A percentile compares a stretch with the other conserved stretches of the same genome.
Conservation (phyloP, 768 basidiomycete genomes). For the Leccinum ochraceum region DNA sequence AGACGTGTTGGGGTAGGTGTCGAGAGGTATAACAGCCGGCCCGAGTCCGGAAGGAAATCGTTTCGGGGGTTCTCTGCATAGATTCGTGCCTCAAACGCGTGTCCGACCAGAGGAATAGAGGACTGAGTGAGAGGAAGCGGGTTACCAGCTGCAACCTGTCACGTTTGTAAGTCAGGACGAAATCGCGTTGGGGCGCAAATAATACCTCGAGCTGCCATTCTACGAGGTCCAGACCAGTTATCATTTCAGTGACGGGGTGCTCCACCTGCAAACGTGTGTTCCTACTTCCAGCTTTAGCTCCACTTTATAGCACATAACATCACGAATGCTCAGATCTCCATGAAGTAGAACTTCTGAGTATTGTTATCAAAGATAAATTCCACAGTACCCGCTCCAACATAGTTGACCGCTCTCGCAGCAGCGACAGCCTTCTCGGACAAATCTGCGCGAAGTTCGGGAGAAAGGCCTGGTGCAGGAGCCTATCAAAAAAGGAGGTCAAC, state of each 20-base stretch:
- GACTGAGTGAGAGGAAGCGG: slow-evolving; percentile 76
- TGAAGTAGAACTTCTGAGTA: slow-evolving; percentile 85
- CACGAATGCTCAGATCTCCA: slow-evolving; percentile 75
- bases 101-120: slow-evolving; percentile 83
- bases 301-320: neutral
- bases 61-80: slow-evolving; percentile 96
- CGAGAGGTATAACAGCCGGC: slow-evolving; percentile 75
- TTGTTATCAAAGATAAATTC: slow-evolving; percentile 97
- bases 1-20: slow-evolving; percentile 74
- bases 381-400: slow-evolving; percentile 91
- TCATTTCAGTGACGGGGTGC: slow-evolving; percentile 94
- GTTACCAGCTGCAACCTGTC: slow-evolving; percentile 85
- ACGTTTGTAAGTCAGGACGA: neutral
- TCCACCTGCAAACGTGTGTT: slow-evolving; percentile 87
- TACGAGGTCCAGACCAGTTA: slow-evolving; percentile 91
- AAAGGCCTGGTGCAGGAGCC: slow-evolving; percentile 90
- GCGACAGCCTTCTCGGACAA: slow-evolving; percentile 86
- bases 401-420: slow-evolving; percentile 90
- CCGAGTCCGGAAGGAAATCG: slow-evolving; percentile 91
- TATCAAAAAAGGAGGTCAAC: slow-evolving; percentile 29
- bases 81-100: slow-evolving; percentile 93
- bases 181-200: neutral
- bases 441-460: slow-evolving; percentile 74
- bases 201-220: slow-evolving; percentile 90
- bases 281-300: slow-evolving; percentile 40